Conservation (phyloP, 2,329 filamentous ascomycete genomes). For the Xylariaceae sp. region DNA sequence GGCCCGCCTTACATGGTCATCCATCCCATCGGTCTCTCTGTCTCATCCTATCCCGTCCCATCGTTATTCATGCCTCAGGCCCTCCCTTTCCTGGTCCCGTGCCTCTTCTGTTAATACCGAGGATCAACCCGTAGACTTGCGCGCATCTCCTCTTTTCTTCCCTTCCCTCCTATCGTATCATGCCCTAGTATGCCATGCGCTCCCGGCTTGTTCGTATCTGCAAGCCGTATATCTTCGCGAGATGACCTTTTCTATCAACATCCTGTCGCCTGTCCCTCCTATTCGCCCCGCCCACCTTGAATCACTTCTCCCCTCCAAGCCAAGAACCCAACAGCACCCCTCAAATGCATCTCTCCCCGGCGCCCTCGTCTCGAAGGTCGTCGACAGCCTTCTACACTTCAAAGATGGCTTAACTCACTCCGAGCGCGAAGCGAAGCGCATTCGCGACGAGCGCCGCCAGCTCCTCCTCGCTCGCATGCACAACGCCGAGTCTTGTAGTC, state of each 20-base stretch:
- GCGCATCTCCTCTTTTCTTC: neutral
- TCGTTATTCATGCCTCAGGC: no score
- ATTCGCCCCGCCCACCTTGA: constrained; percentile 3
- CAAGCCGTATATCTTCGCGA: constrained; percentile 7
- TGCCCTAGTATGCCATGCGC: constrained; percentile 4
- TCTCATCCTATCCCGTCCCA: no score
- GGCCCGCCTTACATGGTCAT: neutral
- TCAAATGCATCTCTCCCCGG: neutral
- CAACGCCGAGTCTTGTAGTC: constrained; percentile 59
- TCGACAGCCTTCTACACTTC: constrained; percentile 41
- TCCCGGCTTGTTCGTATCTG: neutral
- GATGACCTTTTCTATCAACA: constrained; percentile 26
- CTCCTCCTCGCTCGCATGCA: constrained; percentile 60
- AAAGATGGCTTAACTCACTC: constrained; percentile 49
- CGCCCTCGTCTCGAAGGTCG: constrained; percentile 35
- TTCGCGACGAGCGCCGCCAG: constrained; percentile 55
- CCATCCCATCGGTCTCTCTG: no score
- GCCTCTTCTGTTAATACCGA: neutral
- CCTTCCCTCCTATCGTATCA: neutral
- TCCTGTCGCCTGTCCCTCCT: constrained; percentile 22
- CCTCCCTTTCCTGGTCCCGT: neutral
- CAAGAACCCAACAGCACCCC: neutral
- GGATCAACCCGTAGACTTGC: neutral
- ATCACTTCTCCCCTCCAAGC: neutral
- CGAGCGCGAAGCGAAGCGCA: constrained; percentile 43